A percentile compares a stretch with the other conserved stretches of the same genome.
Conservation (phyloP, 345 rosid species). For the Eucalyptus urophylla region DNA sequence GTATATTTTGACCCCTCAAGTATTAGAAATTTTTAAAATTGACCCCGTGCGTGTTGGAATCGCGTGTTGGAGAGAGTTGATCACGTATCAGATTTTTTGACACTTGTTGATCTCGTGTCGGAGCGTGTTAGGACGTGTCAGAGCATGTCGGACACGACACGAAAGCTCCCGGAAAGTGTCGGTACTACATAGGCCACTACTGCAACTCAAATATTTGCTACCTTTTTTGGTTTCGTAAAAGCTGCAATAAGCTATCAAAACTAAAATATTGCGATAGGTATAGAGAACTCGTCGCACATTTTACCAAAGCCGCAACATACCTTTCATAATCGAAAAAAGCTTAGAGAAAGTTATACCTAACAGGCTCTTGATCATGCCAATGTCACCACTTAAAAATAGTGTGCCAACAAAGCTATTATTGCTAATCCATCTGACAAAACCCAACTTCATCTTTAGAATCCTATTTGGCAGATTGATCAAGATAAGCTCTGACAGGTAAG, state of each 20-base stretch:
- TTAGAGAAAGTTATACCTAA: background rate
- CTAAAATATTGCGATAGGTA: background rate
- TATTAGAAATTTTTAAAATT: no score
- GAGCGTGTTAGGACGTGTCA: no score
- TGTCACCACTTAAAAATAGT: background rate
- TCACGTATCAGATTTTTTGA: no score
- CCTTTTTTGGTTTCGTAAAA: background rate
- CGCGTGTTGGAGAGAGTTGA: no score
- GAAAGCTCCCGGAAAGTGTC: no score
- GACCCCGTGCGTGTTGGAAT: no score
- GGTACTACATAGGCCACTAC: background rate
- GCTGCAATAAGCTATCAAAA: background rate
- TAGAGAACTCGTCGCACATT: background rate
- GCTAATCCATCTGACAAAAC: background rate
- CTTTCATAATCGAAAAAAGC: background rate
- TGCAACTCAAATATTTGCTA: background rate
- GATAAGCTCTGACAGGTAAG: background rate
- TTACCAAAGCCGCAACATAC: background rate
- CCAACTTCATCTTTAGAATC: background rate
- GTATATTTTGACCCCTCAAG: no score
- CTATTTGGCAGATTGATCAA: background rate
- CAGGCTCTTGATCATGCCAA: background rate
- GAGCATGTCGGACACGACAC: no score
- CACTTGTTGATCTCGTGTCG: no score
- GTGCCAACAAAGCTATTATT: background rate